phyloP scores from a whole-genome alignment of 768 basidiomycete species.

The Agaricus bisporus region DNA sequence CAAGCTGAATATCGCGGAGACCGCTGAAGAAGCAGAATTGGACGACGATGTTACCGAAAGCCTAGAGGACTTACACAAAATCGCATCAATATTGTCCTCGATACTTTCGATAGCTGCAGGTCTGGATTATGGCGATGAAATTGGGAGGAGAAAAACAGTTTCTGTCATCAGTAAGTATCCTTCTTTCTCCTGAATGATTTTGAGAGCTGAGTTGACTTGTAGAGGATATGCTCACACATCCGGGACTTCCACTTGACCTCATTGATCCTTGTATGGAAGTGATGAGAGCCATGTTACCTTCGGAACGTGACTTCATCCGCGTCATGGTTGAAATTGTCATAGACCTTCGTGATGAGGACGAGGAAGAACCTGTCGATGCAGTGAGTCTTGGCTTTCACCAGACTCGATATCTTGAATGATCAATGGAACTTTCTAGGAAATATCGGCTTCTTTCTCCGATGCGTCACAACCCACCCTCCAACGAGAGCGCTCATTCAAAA shows the following conservation, averaged over 20 bases:
- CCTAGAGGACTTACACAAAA: constrained; percentile 56
- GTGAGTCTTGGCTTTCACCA: neutral
- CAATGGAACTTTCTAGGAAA: constrained; percentile 1
- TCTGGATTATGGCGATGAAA: constrained; percentile 91
- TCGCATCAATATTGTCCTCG: constrained; percentile 74
- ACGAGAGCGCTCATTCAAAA: constrained; percentile 24
- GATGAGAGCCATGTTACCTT: constrained; percentile 72
- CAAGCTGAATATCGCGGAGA: constrained; percentile 35
- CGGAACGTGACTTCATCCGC: constrained; percentile 52
- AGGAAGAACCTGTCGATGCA: constrained; percentile 20
- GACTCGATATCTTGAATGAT: neutral
- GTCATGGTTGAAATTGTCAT: constrained; percentile 32
- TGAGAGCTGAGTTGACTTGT: neutral
- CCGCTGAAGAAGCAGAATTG: constrained; percentile 27
- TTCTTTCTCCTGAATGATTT: neutral
- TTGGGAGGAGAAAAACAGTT: constrained; percentile 88
- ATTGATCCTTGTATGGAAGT: constrained; percentile 84
- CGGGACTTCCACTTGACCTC: constrained; percentile 70
- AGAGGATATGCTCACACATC: constrained; percentile 89
- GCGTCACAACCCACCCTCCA: constrained; percentile 20
- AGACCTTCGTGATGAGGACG: constrained; percentile 28
- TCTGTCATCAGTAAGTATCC: constrained; percentile 72
- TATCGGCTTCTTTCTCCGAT: constrained; percentile 4
- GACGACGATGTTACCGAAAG: constrained; percentile 41
- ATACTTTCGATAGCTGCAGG: constrained; percentile 75